These are phyloP conservation scores for Macrocybe gigantea DNA, from an alignment of 768 basidiomycete species.

Conservation along the genomic window DNA sequence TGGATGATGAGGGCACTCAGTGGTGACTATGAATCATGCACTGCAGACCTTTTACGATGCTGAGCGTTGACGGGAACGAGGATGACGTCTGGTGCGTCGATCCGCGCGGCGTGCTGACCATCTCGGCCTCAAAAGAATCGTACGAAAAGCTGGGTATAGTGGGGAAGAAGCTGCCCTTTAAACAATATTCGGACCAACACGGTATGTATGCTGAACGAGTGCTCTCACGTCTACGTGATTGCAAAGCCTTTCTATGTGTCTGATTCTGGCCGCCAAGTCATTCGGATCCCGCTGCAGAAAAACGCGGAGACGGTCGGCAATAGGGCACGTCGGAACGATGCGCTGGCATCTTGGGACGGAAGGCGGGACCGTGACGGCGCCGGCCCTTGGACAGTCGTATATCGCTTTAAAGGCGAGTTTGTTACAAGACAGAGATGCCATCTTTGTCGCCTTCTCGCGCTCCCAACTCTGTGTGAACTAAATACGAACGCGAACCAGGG, in stretches of 20 bases:
- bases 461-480: too few relatives aligned
- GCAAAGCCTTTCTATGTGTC: too few relatives aligned
- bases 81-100: constrained; percentile 73
- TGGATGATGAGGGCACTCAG: too few relatives aligned
- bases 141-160: constrained; percentile 59
- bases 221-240: not conserved
- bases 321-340: constrained; percentile 30
- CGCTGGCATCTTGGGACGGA: constrained; percentile 46
- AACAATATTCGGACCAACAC: constrained; percentile 38
- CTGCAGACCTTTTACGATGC: constrained; percentile 19
- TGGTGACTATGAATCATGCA: not conserved
- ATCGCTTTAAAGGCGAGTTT: constrained; percentile 17
- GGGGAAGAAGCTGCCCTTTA: constrained; percentile 51
- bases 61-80: constrained; percentile 24
- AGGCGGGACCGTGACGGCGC: constrained; percentile 25
- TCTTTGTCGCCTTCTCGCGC: too few relatives aligned
- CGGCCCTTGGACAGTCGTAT: constrained; percentile 41
- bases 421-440: not conserved
- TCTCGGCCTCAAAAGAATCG: constrained; percentile 48
- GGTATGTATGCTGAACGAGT: constrained; percentile 27
- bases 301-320: constrained; percentile 29
- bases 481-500: too few relatives aligned
- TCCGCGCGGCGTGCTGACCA: constrained; percentile 50
- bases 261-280: too few relatives aligned
- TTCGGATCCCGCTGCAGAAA: constrained; percentile 31